These are phyloP conservation scores for Syzygium malaccense DNA, from an alignment of 441 rosid species.

Conservation along the genomic window DNA sequence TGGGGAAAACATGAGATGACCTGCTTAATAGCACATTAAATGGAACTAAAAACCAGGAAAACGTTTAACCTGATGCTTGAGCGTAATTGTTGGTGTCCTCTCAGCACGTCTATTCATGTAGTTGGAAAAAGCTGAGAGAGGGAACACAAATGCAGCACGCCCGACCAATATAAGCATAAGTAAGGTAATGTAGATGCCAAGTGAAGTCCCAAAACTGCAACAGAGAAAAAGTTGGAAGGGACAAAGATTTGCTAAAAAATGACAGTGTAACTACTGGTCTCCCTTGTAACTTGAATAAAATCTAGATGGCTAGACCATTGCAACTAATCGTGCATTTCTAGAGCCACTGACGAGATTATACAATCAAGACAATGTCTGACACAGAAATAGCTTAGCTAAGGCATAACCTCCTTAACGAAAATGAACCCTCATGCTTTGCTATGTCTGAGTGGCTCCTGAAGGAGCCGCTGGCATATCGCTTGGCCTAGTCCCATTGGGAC, in stretches of 20 bases:
- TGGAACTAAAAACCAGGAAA: not conserved
- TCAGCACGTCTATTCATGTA: constrained; percentile 38
- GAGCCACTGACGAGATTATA: not conserved
- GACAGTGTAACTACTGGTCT: not conserved
- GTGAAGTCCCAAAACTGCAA: constrained; percentile 45
- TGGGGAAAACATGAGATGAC: not conserved
- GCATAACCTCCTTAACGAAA: not conserved
- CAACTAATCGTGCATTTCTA: not conserved
- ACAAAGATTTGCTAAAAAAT: not conserved
- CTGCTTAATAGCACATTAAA: not conserved
- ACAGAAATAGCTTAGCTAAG: not conserved
- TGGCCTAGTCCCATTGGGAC: not conserved
- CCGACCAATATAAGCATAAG: constrained; percentile 52
- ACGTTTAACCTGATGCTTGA: constrained; percentile 59
- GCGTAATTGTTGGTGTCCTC: constrained; percentile 37
- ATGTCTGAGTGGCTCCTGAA: not conserved
- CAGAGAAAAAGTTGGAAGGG: not conserved
- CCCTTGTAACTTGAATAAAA: not conserved
- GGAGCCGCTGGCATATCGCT: not conserved
- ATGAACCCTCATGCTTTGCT: not conserved
- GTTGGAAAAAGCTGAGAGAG: constrained; percentile 63
- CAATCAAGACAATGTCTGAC: not conserved
- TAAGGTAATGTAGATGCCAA: constrained; percentile 40
- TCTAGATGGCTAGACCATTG: not conserved
- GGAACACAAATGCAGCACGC: constrained; percentile 85